Base-by-base conservation (phyloP, 495 filamentous ascomycete species). In the Aspergillus cristatus region DNA sequence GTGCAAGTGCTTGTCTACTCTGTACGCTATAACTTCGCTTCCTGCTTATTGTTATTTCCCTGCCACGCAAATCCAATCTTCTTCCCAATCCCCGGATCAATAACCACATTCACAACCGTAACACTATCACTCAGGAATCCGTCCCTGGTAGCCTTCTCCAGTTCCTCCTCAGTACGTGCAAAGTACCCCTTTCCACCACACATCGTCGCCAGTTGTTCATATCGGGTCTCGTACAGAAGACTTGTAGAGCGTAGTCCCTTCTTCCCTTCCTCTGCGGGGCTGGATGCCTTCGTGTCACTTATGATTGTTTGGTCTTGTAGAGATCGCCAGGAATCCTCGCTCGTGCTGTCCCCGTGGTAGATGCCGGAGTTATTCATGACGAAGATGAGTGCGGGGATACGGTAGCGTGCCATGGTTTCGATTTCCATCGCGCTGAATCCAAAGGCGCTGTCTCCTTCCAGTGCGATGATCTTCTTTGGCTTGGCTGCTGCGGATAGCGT, bases 331-430 rank as follows among this genome's bases (percentile, higher is more conserved):
- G 53, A 56, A 6, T 54, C 54, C 5, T 49, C 49, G 7, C 57
- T 52, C 25, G 61, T 58, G 6, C 51, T 54, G 32, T 76, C 74
- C 0, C 78, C 78, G 31, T 74, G 70, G 53, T 82, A 82, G 12
- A 82, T 67, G 6, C 78, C 78, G 0, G 73, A 70, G 47, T 82
- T 82, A 47, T 81, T 82, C 29, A 81, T 63, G 0, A 81, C 77
- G 39, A 77, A 69, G 28, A 82, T 68, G 35, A 82, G 50, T 8
- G 78, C 59, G 26, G 78, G 75, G 57, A 82, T 78, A 6, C 63
- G 54, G 43, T 75, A 78, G 13, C 78, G 65, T 7, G 74, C 70
- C 66, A 82, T 77, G 1, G 78, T 82, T 49, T 82, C 78, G 18
- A 82, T 63, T 43, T 82, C 78, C 51, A 76, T 73, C 0, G 66